phyloP scores from a whole-genome alignment of 2,329 filamentous ascomycete species.

The Niveomyces coronatus region DNA sequence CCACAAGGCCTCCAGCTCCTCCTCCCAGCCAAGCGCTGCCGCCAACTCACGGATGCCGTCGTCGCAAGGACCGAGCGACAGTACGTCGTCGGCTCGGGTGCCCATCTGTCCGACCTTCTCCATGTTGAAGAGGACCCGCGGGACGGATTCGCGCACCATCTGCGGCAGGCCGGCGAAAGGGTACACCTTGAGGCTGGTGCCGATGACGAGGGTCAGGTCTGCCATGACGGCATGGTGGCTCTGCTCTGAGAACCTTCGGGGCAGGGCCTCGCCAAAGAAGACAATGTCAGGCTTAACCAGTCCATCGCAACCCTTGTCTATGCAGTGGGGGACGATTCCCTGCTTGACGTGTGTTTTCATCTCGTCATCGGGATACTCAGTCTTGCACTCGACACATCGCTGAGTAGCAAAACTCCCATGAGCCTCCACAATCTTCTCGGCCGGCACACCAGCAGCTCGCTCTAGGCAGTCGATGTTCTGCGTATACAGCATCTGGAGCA shows the following conservation, averaged over 20 bases:
- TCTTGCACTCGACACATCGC: conserved; percentile 80
- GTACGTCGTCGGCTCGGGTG: conserved; percentile 68
- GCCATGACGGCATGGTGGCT: conserved; percentile 44
- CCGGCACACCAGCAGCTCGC: conserved; percentile 72
- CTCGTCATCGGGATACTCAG: conserved; percentile 56
- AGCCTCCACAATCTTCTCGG: conserved; percentile 76
- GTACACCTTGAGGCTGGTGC: conserved; percentile 78
- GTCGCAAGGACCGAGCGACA: conserved; percentile 77
- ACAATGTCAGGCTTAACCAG: conserved; percentile 91
- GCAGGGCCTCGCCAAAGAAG: conserved; percentile 73
- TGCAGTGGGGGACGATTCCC: conserved; percentile 62
- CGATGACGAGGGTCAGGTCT: conserved; percentile 76
- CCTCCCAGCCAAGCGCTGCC: conserved; percentile 69
- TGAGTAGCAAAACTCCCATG: conserved; percentile 92
- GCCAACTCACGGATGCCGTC: conserved; percentile 69
- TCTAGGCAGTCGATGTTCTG: conserved; percentile 98
- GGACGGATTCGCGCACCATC: conserved; percentile 49
- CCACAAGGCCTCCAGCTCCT: conserved; percentile 75
- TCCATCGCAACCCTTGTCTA: conserved; percentile 52
- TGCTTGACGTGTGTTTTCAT: conserved; percentile 62
- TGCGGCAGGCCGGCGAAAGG: conserved; percentile 78
- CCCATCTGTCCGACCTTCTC: conserved; percentile 76
- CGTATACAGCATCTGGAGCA: conserved; percentile 81
- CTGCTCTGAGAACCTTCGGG: conserved; percentile 25
- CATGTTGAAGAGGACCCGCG: conserved; percentile 78